Percentiles rank a stretch among this genome's conserved stretches.
These are phyloP conservation scores for Epichloe amarillans DNA, from an alignment of 2,329 filamentous ascomycete species.

Conservation along the genomic window DNA sequence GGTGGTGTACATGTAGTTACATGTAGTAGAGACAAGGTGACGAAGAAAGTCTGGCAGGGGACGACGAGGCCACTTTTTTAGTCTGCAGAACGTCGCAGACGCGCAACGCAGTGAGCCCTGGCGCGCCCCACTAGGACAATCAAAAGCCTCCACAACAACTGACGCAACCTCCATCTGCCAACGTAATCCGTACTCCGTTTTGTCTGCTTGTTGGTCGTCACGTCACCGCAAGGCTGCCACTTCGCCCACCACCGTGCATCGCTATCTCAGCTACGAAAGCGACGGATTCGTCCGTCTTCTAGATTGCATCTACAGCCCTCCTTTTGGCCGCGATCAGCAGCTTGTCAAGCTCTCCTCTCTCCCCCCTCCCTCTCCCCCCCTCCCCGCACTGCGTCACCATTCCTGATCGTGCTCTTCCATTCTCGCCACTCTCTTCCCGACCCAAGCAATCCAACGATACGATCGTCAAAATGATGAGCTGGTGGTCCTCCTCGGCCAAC, in stretches of 20 bases:
- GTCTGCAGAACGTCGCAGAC: too few species aligned
- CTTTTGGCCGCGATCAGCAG: background rate
- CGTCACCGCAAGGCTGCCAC: background rate
- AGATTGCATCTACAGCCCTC: background rate
- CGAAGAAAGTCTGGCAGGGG: background rate
- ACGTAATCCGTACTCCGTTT: background rate
- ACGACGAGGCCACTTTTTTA: background rate
- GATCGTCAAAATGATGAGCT: constrained; percentile 58
- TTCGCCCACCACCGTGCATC: background rate
- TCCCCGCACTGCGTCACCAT: background rate
- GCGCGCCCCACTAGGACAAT: too few species aligned
- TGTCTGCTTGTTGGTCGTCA: background rate
- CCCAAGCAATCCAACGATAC: background rate
- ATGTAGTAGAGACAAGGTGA: background rate
- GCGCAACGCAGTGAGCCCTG: too few species aligned
- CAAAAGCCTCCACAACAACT: constrained; percentile 1
- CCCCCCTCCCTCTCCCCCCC: background rate
- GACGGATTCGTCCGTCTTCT: background rate
- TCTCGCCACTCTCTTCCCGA: background rate
- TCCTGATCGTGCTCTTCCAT: background rate
- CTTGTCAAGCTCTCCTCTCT: too few species aligned
- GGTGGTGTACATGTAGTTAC: background rate
- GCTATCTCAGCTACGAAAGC: background rate
- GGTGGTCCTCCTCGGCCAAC: constrained; percentile 88
- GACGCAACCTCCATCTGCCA: constrained; percentile 1